Conservation (phyloP, 129 eudicot genomes). For the Calendula officinalis region DNA sequence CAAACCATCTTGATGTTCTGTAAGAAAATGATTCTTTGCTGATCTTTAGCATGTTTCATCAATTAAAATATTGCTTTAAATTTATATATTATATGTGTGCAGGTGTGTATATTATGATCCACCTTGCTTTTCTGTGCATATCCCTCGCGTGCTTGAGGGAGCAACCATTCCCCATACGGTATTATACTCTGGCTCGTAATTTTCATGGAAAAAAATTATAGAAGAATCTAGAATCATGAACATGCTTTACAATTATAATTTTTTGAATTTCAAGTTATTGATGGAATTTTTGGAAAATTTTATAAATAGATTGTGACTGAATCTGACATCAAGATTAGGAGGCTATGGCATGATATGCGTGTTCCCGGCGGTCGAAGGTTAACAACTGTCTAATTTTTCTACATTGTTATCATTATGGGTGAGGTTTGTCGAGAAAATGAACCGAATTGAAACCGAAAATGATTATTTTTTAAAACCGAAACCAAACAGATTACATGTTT, state of each 20-base stretch:
- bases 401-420: too few species aligned
- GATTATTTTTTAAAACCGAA: too few species aligned
- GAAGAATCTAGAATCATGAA: neutral
- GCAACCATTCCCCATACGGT: conserved; percentile 46
- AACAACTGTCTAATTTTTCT: too few species aligned
- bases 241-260: too few species aligned
- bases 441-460: too few species aligned
- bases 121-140: conserved; percentile 8
- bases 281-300: neutral
- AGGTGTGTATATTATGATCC: conserved; percentile 40
- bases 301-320: conserved; percentile 14
- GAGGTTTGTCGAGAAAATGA: too few species aligned
- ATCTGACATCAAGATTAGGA: conserved; percentile 1
- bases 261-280: neutral
- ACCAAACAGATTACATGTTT: too few species aligned
- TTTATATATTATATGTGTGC: conserved; percentile 3
- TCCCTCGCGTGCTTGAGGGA: conserved; percentile 46
- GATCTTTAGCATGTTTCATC: neutral
- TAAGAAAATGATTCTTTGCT: conserved; percentile 18
- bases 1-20: conserved; percentile 31
- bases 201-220: neutral
- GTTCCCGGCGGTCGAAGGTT: too few species aligned
- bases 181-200: neutral
- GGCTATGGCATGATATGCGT: conserved; percentile 21
- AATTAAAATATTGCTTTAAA: neutral